Conservation (phyloP, 148 eudicot genomes). For the Mesembryanthemum crystallinum region DNA sequence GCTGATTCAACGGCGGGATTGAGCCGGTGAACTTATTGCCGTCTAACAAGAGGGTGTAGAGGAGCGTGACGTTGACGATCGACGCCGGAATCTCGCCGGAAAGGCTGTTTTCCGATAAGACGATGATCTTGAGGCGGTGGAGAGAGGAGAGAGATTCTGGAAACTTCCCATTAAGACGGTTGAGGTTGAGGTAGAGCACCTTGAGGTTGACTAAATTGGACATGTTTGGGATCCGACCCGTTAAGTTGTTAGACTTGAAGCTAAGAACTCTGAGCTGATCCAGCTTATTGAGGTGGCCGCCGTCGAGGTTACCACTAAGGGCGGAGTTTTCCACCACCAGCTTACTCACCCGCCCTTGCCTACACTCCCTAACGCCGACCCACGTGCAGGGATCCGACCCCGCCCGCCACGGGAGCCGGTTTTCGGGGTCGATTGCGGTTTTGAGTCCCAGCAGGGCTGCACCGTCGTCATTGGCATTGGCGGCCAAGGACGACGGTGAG, state of each 20-base stretch:
- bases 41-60: slow-evolving; percentile 56
- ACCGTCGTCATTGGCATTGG: slow-evolving; percentile 22
- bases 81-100: slow-evolving; percentile 54
- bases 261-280: slow-evolving; percentile 76
- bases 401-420: slow-evolving; percentile 38
- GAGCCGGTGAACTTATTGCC: slow-evolving; percentile 48
- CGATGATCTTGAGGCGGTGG: slow-evolving; percentile 65
- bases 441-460: slow-evolving; percentile 38
- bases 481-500: too few species aligned
- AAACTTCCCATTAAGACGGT: slow-evolving; percentile 54
- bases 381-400: slow-evolving; percentile 55
- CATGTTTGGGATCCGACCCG: slow-evolving; percentile 57
- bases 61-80: slow-evolving; percentile 34
- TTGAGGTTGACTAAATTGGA: slow-evolving; percentile 62
- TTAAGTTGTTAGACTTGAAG: slow-evolving; percentile 55
- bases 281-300: slow-evolving; percentile 34
- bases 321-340: slow-evolving; percentile 65
- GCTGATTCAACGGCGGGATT: slow-evolving; percentile 63
- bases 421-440: slow-evolving; percentile 36
- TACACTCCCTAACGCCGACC: slow-evolving; percentile 74
- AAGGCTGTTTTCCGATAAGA: slow-evolving; percentile 53
- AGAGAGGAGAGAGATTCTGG: slow-evolving; percentile 49
- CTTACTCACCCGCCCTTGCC: slow-evolving; percentile 67
- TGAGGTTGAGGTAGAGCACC: slow-evolving; percentile 53
- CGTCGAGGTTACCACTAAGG: slow-evolving; percentile 49